phyloP scores from a whole-genome alignment of 768 basidiomycete genomes.

The Collybia nuda region DNA sequence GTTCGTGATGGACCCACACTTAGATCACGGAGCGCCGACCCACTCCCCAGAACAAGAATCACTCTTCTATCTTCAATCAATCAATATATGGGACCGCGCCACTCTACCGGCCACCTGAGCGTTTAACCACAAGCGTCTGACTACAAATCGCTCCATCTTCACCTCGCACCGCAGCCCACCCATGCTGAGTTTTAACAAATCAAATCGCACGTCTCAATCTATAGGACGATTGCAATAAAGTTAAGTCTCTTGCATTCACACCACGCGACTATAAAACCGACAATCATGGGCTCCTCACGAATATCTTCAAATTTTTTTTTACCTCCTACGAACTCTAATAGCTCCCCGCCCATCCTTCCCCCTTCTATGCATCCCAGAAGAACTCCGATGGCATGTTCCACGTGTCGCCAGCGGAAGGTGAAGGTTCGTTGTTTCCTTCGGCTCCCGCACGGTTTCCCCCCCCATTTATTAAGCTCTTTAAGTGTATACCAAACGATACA shows the following conservation, averaged over 20 bases:
- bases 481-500: conserved; percentile 26
- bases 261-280: background rate
- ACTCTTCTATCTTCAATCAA: too few species aligned
- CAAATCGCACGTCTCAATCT: too few species aligned
- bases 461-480: background rate
- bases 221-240: too few species aligned
- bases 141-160: background rate
- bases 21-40: too few species aligned
- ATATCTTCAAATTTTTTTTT: background rate
- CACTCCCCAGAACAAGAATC: too few species aligned
- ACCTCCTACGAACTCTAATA: conserved; percentile 40
- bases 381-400: conserved; percentile 51
- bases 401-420: conserved; percentile 55
- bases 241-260: background rate
- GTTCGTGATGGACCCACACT: too few species aligned
- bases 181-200: too few species aligned
- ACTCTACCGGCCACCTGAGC: too few species aligned
- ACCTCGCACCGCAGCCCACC: too few species aligned
- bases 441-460: background rate
- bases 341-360: conserved; percentile 44
- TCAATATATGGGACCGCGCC: too few species aligned
- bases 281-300: background rate
- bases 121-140: background rate
- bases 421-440: conserved; percentile 35
- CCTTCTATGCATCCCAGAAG: conserved; percentile 27